Evolutionary conservation across 257 asterid species (phyloP).

Genomic region (Solanum tarapatanum): DNA sequence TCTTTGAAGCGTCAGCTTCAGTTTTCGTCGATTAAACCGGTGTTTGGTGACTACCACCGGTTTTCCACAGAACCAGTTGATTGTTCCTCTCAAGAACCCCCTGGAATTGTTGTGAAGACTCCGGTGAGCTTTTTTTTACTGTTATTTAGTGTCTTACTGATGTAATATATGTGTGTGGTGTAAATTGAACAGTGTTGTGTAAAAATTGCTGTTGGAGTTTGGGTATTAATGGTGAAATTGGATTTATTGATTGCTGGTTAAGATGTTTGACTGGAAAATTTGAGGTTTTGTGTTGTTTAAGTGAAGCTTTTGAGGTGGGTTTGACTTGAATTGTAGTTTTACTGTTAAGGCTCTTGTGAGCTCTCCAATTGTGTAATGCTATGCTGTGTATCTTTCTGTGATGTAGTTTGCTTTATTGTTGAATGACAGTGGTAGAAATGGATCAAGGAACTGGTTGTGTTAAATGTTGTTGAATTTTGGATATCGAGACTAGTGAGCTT

Average conservation of each 20-base stretch:
- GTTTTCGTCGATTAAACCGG: slow-evolving; percentile 55
- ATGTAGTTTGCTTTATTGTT: background rate
- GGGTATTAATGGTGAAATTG: background rate
- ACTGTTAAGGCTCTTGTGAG: background rate
- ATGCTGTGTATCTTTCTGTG: background rate
- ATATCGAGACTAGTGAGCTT: background rate
- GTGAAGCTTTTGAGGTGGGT: background rate
- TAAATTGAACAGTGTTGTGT: background rate
- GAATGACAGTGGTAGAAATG: background rate
- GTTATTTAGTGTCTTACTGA: background rate
- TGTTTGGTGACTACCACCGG: slow-evolving; percentile 66
- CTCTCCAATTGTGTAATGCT: background rate
- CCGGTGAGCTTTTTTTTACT: slow-evolving; percentile 31
- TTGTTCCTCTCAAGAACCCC: slow-evolving; percentile 31
- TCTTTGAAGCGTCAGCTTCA: slow-evolving; percentile 50
- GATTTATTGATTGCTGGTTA: background rate
- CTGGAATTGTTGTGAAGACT: slow-evolving; percentile 50
- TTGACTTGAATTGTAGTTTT: background rate
- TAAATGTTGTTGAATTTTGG: background rate
- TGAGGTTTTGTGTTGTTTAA: slow-evolving; percentile 7
- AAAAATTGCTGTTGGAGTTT: background rate
- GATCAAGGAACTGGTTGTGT: background rate
- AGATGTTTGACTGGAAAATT: background rate
- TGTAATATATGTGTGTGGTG: background rate
- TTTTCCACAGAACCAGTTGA: slow-evolving; percentile 35